Percentiles rank a stretch among this genome's conserved stretches.
Evolutionary conservation across 257 asterid genomes (phyloP).

Genomic region (Solanum chilense): DNA sequence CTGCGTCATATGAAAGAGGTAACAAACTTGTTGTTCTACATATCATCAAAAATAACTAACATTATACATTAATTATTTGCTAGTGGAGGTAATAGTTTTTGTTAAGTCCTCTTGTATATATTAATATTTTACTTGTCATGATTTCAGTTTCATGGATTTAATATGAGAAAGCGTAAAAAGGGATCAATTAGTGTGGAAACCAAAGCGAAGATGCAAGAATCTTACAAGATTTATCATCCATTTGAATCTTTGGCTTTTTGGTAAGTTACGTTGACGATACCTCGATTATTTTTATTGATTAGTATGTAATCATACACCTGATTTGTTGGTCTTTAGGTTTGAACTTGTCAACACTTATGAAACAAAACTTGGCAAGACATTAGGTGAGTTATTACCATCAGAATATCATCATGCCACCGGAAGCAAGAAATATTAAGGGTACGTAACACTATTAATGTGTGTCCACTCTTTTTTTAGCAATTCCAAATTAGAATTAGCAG

Average conservation of each 20-base stretch:
- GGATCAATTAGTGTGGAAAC: background rate
- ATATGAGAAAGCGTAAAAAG: background rate
- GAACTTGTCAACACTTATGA: conserved; percentile 29
- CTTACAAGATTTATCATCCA: conserved; percentile 34
- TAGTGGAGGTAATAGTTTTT: background rate
- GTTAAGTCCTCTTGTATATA: background rate
- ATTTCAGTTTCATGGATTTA: conserved; percentile 21
- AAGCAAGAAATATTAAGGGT: background rate
- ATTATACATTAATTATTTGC: background rate
- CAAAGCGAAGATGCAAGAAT: background rate
- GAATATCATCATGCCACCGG: background rate
- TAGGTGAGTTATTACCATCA: conserved; percentile 16
- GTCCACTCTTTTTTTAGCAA: background rate
- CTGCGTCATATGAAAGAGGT: conserved; percentile 31
- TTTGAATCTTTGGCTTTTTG: conserved; percentile 46
- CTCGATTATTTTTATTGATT: background rate
- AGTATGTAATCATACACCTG: background rate
- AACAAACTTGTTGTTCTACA: background rate
- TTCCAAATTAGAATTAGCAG: background rate
- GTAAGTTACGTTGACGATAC: conserved; percentile 6
- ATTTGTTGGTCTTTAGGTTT: conserved; percentile 10
- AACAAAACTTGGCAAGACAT: conserved; percentile 16
- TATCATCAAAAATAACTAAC: background rate
- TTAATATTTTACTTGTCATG: background rate
- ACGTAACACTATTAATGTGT: background rate